Percentiles rank a stretch among this genome's conserved stretches.
phyloP scores from a whole-genome alignment of 805 yeast genomes.

The Ogataea allantospora region DNA sequence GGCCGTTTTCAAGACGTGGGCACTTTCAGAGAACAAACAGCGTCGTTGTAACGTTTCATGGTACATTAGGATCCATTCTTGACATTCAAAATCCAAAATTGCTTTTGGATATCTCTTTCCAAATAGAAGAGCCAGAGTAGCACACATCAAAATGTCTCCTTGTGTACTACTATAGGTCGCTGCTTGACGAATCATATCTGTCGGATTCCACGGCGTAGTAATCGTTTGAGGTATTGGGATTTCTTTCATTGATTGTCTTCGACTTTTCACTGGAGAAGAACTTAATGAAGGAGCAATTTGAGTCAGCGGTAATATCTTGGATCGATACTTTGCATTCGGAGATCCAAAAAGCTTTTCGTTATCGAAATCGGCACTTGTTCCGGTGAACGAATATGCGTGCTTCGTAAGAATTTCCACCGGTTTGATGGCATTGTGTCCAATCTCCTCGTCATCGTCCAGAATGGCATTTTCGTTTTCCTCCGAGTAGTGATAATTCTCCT shows the following conservation, averaged over 20 bases:
- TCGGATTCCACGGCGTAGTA: slow-evolving; percentile 56
- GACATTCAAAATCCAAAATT: slow-evolving; percentile 34
- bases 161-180: slow-evolving; percentile 54
- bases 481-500: neutral
- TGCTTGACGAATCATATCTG: slow-evolving; percentile 47
- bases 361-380: slow-evolving; percentile 35
- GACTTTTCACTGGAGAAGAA: slow-evolving; percentile 15
- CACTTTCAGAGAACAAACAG: slow-evolving; percentile 55
- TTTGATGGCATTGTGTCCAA: slow-evolving; percentile 3
- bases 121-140: slow-evolving; percentile 57
- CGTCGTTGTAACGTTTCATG: slow-evolving; percentile 51
- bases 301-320: slow-evolving; percentile 12
- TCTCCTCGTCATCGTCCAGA: slow-evolving; percentile 25
- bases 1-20: slow-evolving; percentile 48
- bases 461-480: slow-evolving; percentile 27
- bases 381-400: slow-evolving; percentile 33
- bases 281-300: slow-evolving; percentile 15
- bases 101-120: slow-evolving; percentile 37
- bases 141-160: slow-evolving; percentile 64
- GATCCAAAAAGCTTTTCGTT: slow-evolving; percentile 32
- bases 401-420: slow-evolving; percentile 24
- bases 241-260: slow-evolving; percentile 24
- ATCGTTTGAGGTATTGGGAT: slow-evolving; percentile 4
- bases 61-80: slow-evolving; percentile 58
- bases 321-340: slow-evolving; percentile 17